Base-by-base conservation (phyloP, 108 stramenopile genomes). In the Skeletonema potamos region DNA sequence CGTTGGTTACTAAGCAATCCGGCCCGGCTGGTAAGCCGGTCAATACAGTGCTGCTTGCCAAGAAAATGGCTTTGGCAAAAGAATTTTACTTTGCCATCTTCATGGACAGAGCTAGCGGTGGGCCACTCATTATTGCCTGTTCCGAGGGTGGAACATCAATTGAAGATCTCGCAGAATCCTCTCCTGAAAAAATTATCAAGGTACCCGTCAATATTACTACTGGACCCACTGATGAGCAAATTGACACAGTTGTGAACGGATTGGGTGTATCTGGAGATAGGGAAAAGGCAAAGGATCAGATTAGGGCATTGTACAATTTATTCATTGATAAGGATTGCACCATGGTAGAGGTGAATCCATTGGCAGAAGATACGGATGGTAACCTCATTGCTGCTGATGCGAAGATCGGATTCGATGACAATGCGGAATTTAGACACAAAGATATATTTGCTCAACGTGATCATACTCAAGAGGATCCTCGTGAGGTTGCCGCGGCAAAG, bases 321-420 rank as follows among this genome's bases (percentile, higher is more conserved):
- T 96, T 98, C 69, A 57, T 82, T 33, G 75, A 63, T 24, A 77
- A 64, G 43, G 97, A 98, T 67, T 91, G 91, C 58, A 96, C 96
- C 10, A 87, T 88, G 79, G 89, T 98, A 51, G 97, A 98, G 87
- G 86, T 96, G 76, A 95, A 96, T 72, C 96, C 96, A 5, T 82
- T 98, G 20, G 97, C 94, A 20, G 90, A 92, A 66, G 92, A 89
- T 8, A 65, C 70, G 9, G 79, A 87, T 22, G 84, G 82, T 1
- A 70, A 85, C 28, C 74, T 97, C 57, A 73, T 94, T 44, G 92
- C 85, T 58, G 84, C 82, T 51, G 96, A 98, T 71, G 96, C 96
- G 74, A 96, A 96, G 83, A 81, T 98, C 8, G 90, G 91, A 72
- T 96, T 98, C 77, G 97, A 98, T 70, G 91, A 90, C 58, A 91